Evolutionary conservation across 805 yeast species (phyloP).

Genomic region (Candida corydali): DNA sequence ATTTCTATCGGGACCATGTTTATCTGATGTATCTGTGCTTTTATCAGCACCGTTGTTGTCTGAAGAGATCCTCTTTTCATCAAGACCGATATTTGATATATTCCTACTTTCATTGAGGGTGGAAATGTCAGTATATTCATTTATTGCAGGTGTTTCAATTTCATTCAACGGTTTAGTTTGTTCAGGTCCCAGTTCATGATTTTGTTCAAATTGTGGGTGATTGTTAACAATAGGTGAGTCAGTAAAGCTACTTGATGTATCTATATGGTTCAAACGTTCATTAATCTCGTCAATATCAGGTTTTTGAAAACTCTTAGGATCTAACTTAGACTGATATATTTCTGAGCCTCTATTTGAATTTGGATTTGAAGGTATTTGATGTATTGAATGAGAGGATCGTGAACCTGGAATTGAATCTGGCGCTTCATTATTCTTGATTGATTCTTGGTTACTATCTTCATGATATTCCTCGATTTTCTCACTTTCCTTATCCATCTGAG

Average conservation of each 20-base stretch:
- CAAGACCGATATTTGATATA: background rate
- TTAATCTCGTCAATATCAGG: slow-evolving; percentile 14
- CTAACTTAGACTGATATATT: slow-evolving; percentile 34
- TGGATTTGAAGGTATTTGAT: slow-evolving; percentile 4
- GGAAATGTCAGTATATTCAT: background rate
- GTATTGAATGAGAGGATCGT: background rate
- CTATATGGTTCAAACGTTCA: slow-evolving; percentile 12
- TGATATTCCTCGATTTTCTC: background rate
- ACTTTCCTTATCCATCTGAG: background rate
- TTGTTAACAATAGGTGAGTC: slow-evolving; percentile 14
- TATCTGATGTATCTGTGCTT: background rate
- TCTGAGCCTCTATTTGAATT: slow-evolving; percentile 1
- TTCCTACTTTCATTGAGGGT: background rate
- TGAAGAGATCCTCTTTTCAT: background rate
- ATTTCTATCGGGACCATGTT: no score
- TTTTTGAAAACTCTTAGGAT: slow-evolving; percentile 39
- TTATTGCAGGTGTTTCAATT: slow-evolving; percentile 1
- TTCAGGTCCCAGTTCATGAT: slow-evolving; percentile 17
- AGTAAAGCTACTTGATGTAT: slow-evolving; percentile 3
- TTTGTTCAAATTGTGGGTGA: slow-evolving; percentile 22
- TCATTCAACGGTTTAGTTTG: background rate
- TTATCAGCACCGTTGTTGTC: no score
- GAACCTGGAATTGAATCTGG: background rate
- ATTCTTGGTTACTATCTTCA: background rate
- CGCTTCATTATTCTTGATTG: background rate